Base-by-base conservation (phyloP, 306 rosid species). In the Lathyrus aphaca region DNA sequence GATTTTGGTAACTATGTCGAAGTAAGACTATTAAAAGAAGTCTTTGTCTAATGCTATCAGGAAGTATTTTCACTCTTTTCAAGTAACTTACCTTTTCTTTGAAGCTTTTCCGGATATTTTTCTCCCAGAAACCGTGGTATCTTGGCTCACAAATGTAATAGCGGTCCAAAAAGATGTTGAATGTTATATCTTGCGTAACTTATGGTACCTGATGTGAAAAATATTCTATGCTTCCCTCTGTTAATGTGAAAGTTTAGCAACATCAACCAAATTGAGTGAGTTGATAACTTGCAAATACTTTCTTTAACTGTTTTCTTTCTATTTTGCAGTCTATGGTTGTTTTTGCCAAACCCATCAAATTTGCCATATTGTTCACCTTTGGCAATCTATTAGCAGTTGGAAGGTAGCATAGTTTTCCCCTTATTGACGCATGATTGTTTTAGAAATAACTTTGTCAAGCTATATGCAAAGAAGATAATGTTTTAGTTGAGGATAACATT, bases 371-470 rank as follows among this genome's bases (percentile, higher is more conserved):
- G 68, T 93, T 93, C 89, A 86, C 97, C 63, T 84, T 86, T 77
- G 97, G 97, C 78, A 90, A 93, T 79, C 71, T 93, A 59, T 82
- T 88, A 79, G 98, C 98, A 23, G 88, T 90, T 69, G 98, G 98
- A 86, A 93, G 98, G 98, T 93, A 82, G 69, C 79, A 80, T 65
- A 75, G 69, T 74, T 48, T 68, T 46, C 42, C 43, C 64, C 56
- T 25, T 50, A 12, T 61, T 75, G 21, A 48, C 35, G 11, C 39
- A 2, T 71, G 74, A 63, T 45, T 19, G 15, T 75, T 56, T 13
- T 42, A 72, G 49, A 70, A 55, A 21, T 60, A 46, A 73, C 37
- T 59, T 32, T 66, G 16, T 19, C 39, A 1, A 10, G 44, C 53
- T 72, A 58, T 62, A 35, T 37, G 7, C 32, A 40, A 10, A 68